Conservation (phyloP, 805 yeast species). For the Kuraishia cidri region DNA sequence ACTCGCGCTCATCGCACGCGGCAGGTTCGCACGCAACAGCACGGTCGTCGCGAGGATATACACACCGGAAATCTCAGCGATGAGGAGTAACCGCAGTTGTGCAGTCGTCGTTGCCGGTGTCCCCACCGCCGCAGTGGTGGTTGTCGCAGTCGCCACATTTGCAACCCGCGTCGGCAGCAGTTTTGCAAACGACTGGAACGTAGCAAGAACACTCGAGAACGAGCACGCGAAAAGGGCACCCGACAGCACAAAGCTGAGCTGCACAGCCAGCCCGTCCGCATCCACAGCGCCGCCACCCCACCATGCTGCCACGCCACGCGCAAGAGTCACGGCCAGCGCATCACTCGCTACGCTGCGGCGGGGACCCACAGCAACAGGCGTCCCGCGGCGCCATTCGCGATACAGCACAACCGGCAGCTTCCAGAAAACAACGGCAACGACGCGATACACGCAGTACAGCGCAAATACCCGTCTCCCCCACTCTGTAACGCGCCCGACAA, state of each 20-base stretch:
- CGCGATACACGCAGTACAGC: conserved; percentile 39
- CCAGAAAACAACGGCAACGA: conserved; percentile 29
- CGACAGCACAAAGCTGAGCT: conserved; percentile 42
- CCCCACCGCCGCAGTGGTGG: conserved; percentile 13
- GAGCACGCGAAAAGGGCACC: conserved; percentile 54
- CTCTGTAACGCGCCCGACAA: conserved; percentile 1
- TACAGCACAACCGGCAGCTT: conserved; percentile 25
- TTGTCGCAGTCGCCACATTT: conserved; percentile 13
- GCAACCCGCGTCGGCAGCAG: conserved; percentile 8
- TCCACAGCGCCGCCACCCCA: conserved; percentile 18
- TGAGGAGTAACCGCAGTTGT: conserved; percentile 19
- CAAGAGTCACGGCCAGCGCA: conserved; percentile 40
- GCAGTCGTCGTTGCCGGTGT: conserved; percentile 13
- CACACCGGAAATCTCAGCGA: conserved; percentile 37
- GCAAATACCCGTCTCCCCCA: conserved; percentile 18
- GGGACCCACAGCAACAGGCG: conserved; percentile 3
- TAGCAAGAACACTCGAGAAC: conserved; percentile 52
- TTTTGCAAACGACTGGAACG: conserved; percentile 41
- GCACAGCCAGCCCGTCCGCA: conserved; percentile 31
- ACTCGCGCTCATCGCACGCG: conserved; percentile 31
- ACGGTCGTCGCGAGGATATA: conserved; percentile 44
- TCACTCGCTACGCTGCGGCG: conserved; percentile 15
- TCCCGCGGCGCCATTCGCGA: conserved; percentile 5
- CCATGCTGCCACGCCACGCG: conserved; percentile 23
- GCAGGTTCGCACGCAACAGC: conserved; percentile 37